phyloP scores from a whole-genome alignment of 441 rosid species.

The Rhodomyrtus psidioides region DNA sequence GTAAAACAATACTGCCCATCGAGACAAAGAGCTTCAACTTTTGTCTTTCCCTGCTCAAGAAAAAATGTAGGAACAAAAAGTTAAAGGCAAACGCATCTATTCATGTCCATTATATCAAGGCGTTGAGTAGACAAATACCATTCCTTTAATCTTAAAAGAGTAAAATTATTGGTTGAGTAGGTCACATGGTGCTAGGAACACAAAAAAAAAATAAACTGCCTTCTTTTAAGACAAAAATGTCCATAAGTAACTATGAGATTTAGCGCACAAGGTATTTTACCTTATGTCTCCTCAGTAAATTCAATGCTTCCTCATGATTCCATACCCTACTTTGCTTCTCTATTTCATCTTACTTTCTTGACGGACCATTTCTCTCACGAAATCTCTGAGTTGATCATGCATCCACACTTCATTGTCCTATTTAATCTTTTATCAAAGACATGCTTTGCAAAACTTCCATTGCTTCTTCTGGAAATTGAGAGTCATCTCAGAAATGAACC shows the following conservation, averaged over 20 bases:
- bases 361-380: too few relatives aligned
- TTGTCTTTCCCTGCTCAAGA: too few relatives aligned
- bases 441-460: fast-evolving
- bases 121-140: too few relatives aligned
- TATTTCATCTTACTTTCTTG: too few relatives aligned
- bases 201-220: not conserved
- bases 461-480: fast-evolving
- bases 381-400: not conserved
- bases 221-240: fast-evolving
- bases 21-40: not conserved
- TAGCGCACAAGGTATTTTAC: too few relatives aligned
- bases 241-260: too few relatives aligned
- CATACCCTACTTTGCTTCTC: too few relatives aligned
- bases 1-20: fast-evolving
- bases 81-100: too few relatives aligned
- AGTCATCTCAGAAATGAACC: not conserved
- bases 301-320: too few relatives aligned
- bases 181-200: not conserved
- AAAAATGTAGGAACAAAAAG: too few relatives aligned
- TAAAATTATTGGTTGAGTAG: fast-evolving
- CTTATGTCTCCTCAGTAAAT: too few relatives aligned
- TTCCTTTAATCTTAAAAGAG: fast-evolving
- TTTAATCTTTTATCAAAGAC: not conserved
- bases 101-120: too few relatives aligned
- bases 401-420: fast-evolving